Percentiles rank a stretch among this genome's conserved stretches.
These are phyloP conservation scores for Eutrema salsugineum DNA, from an alignment of 441 rosid species.

Conservation along the genomic window DNA sequence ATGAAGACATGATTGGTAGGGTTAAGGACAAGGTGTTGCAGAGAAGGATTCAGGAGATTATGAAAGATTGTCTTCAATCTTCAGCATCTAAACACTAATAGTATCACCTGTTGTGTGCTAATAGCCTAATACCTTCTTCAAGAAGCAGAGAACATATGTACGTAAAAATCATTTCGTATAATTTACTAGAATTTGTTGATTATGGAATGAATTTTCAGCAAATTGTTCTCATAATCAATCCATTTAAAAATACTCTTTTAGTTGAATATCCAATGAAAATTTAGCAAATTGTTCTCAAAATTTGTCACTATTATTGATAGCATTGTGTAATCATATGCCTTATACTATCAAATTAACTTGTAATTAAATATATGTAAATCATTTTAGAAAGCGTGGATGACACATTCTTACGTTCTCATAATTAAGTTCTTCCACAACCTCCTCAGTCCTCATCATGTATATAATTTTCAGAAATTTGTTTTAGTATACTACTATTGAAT, in stretches of 20 bases:
- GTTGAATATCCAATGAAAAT: too few species aligned
- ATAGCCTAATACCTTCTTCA: neutral
- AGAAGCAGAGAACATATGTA: neutral
- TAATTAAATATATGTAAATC: too few species aligned
- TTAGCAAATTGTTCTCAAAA: too few species aligned
- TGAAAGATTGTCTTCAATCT: conserved; percentile 58
- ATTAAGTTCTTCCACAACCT: too few species aligned
- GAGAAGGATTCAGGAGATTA: conserved; percentile 72
- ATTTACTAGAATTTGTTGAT: neutral
- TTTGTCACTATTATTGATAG: too few species aligned
- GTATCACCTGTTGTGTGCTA: neutral
- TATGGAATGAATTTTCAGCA: neutral
- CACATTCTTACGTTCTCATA: too few species aligned
- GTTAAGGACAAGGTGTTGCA: conserved; percentile 84
- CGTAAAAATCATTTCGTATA: neutral
- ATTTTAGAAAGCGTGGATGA: too few species aligned
- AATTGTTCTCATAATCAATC: neutral
- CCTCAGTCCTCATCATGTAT: too few species aligned
- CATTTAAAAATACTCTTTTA: neutral
- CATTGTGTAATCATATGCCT: too few species aligned
- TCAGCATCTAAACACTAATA: conserved; percentile 27
- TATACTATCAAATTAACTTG: too few species aligned
- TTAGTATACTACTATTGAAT: too few species aligned
- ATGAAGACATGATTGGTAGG: conserved; percentile 63
- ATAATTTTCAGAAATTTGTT: too few species aligned